A percentile compares a stretch with the other conserved stretches of the same genome.
phyloP scores from a whole-genome alignment of 495 filamentous ascomycete species.

The Trichoderma erinaceum region DNA sequence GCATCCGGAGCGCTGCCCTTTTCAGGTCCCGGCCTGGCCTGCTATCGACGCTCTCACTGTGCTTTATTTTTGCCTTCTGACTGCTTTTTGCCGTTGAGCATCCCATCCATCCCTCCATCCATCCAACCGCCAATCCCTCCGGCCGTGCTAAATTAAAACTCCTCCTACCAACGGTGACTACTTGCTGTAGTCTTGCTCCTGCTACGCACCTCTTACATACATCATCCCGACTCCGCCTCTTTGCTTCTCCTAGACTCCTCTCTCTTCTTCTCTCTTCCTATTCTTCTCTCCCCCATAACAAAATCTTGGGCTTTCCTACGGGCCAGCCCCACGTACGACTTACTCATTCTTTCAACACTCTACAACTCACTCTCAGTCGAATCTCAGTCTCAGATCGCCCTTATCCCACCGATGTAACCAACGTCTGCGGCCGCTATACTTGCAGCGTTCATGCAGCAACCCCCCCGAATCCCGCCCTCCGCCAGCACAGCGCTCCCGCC shows the following conservation, averaged over 20 bases:
- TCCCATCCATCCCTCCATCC: background rate
- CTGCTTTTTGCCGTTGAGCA: background rate
- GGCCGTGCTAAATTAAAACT: too few species aligned
- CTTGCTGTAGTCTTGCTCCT: background rate
- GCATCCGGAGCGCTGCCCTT: background rate
- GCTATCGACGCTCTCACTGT: background rate
- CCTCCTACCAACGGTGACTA: background rate
- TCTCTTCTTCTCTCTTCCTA: background rate
- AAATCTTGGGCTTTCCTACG: too few species aligned
- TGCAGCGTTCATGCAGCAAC: conserved; percentile 13
- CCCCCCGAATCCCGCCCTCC: conserved; percentile 7
- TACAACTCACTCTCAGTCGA: too few species aligned
- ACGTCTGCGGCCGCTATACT: background rate
- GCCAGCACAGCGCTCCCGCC: background rate
- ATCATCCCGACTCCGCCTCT: background rate
- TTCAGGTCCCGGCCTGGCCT: background rate
- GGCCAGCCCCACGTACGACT: too few species aligned
- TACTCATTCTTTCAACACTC: too few species aligned
- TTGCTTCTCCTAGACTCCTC: background rate
- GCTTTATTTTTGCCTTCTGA: background rate
- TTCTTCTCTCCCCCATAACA: background rate
- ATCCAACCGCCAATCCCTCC: too few species aligned
- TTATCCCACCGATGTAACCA: conserved; percentile 2
- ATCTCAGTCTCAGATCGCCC: background rate
- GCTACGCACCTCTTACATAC: background rate